A percentile compares a stretch with the other conserved stretches of the same genome.
phyloP scores from a whole-genome alignment of 1,284 basidiomycete species.

The Macrocystidia cucumis region DNA sequence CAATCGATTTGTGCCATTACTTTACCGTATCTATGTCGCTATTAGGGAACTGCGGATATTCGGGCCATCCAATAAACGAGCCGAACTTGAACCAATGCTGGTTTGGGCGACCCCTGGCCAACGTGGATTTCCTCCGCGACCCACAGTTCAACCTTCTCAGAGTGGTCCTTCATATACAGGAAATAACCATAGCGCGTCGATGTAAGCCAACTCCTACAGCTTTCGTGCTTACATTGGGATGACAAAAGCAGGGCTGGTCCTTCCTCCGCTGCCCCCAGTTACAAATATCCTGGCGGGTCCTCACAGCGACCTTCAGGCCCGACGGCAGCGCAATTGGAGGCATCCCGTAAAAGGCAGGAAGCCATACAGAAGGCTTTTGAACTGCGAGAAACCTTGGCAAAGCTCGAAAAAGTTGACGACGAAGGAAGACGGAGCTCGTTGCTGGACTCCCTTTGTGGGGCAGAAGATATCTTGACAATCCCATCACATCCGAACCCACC shows the following conservation, averaged over 20 bases:
- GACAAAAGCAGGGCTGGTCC: slow-evolving; percentile 15
- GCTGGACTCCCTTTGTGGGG: slow-evolving; percentile 60
- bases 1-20: slow-evolving; percentile 1
- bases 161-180: too few relatives aligned
- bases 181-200: not conserved
- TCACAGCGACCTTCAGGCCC: slow-evolving; percentile 18
- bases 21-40: slow-evolving; percentile 5
- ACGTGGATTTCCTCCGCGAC: slow-evolving; percentile 37
- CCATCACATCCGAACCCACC: slow-evolving; percentile 65
- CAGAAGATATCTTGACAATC: slow-evolving; percentile 60
- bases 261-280: slow-evolving; percentile 14
- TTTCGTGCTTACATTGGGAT: slow-evolving; percentile 1
- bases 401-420: slow-evolving; percentile 70
- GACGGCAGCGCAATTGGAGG: slow-evolving; percentile 30
- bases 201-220: not conserved
- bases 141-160: slow-evolving; percentile 13
- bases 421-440: slow-evolving; percentile 65
- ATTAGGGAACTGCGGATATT: slow-evolving; percentile 68
- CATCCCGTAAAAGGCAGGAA: slow-evolving; percentile 41
- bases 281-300: slow-evolving; percentile 10
- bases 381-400: slow-evolving; percentile 55
- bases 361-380: slow-evolving; percentile 53
- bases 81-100: slow-evolving; percentile 56
- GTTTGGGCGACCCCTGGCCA: slow-evolving; percentile 70
- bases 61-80: slow-evolving; percentile 50